Evolutionary conservation across 108 stramenopile genomes (phyloP), one percentile per base, ranked within the genome.

Genomic region (Nitzschia sp.): DNA sequence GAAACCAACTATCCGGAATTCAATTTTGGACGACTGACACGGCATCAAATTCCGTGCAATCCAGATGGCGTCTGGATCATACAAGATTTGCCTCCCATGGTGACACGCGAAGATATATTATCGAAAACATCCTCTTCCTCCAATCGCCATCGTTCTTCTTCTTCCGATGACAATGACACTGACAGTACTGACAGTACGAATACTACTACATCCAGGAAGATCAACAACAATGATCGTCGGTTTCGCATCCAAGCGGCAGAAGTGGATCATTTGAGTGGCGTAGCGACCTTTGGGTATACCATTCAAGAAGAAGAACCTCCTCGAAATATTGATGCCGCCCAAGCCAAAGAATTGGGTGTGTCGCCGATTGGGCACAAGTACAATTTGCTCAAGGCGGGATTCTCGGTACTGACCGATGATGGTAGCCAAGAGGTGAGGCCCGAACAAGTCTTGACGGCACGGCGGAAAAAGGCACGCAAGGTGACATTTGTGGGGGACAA

Each of bases 251-350:
- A 63, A 34, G 93, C 93, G 6, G 93, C 87, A 9, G 88, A 91
- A 72, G 73, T 94, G 15, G 71, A 88, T 58, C 93, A 94, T 73
- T 27, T 86, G 17, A 68, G 71, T 56, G 85, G 88, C 27, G 87
- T 94, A 8, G 88, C 78, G 45, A 89, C 88, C 15, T 91, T 94
- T 80, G 93, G 93, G 19, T 94, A 83, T 69, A 76, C 80, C 1
- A 70, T 94, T 11, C 66, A 86, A 71, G 93, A 94, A 71, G 58
- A 68, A 26, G 75, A 84, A 54, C 88, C 88, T 11, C 79, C 74
- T 3, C 66, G 73, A 23, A 87, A 70, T 22, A 82, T 94, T 53
- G 90, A 91, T 53, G 60, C 70, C 9, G 77, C 77, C 2, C 88
- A 88, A 45, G 90, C 93, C 25, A 73, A 47, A 23, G 75, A 67